Base-by-base conservation (phyloP, 805 yeast genomes). In the Lipomyces mesembrius region DNA sequence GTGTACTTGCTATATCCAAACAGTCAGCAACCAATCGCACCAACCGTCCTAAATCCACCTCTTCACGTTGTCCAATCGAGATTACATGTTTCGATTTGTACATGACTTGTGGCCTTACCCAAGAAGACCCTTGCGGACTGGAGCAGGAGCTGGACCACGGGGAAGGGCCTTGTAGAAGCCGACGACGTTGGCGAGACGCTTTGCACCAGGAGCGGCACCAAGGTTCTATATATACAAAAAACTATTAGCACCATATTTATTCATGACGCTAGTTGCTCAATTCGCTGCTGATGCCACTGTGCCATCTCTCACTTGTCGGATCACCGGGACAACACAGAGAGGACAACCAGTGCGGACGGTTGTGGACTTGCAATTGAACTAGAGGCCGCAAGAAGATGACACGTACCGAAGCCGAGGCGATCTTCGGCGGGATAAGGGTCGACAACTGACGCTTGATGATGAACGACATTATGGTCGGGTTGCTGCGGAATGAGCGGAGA, bases 341-440 rank as follows among this genome's bases (percentile, higher is more conserved):
- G 32, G 29, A 7, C 32, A 29, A 29, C 7, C 32, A 29, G 32
- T 29, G 32, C 6, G 6, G 1, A 29, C 7, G 32, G 32, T 29
- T 29, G 32, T 29, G 32, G 7, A 4, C 7, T 29, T 29, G 32
- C 51, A 25, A 52, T 35, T 20, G 37, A 29, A 34, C 58, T 29
- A 27, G 25, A 9, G 2, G 29, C 17, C 11, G 20, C 43, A 32
- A 32, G 25, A 55, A 14, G 25, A 20, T 32, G 9, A 25, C 58
- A 84, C 93, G 76, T 85, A 89, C 94, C 82, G 88, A 86, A 58
- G 97, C 95, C 71, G 98, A 92, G 65, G 97, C 98, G 78, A 94
- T 88, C 94, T 94, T 94, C 80, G 99, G 99, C 75, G 99, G 99
- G 78, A 94, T 93, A 83, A 94, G 85, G 77, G 98, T 90, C 73